Conservation (phyloP, 2,329 filamentous ascomycete genomes). For the Scortechinia acanthostroma region DNA sequence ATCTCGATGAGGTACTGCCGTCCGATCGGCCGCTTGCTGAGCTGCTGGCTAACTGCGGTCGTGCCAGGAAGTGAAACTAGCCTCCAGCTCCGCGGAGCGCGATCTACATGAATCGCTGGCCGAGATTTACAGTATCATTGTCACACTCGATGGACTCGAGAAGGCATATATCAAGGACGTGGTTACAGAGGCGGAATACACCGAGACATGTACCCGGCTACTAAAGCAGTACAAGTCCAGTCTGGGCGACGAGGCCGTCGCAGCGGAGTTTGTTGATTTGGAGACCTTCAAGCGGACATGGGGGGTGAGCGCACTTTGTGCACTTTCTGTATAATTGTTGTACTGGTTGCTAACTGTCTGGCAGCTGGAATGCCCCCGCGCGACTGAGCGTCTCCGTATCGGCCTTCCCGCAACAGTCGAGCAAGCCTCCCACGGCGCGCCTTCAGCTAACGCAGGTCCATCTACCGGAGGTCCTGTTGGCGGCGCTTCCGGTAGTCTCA, state of each 20-base stretch:
- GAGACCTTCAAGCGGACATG: slow-evolving; percentile 88
- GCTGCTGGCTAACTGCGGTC: not conserved
- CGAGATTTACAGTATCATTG: slow-evolving; percentile 94
- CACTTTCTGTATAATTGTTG: not conserved
- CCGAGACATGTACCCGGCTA: slow-evolving; percentile 87
- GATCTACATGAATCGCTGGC: slow-evolving; percentile 93
- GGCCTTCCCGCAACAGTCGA: slow-evolving; percentile 83
- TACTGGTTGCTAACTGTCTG: not conserved
- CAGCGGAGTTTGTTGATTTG: slow-evolving; percentile 77
- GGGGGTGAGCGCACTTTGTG: slow-evolving; percentile 37
- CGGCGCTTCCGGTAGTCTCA: slow-evolving; percentile 44
- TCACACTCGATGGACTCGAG: slow-evolving; percentile 89
- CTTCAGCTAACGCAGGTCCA: slow-evolving; percentile 11
- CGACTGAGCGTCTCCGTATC: slow-evolving; percentile 84
- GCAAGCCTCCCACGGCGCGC: slow-evolving; percentile 37
- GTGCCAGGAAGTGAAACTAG: slow-evolving; percentile 80
- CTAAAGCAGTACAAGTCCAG: slow-evolving; percentile 96
- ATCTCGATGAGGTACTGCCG: slow-evolving; percentile 72
- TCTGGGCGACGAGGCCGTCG: slow-evolving; percentile 81
- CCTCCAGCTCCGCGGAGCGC: slow-evolving; percentile 77
- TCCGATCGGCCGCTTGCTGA: not conserved
- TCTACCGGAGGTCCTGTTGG: not conserved
- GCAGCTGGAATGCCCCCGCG: slow-evolving; percentile 81
- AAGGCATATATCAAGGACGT: slow-evolving; percentile 96
- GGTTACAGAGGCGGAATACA: slow-evolving; percentile 84